A percentile compares a stretch with the other conserved stretches of the same genome.
phyloP scores from a whole-genome alignment of 2,329 filamentous ascomycete genomes.

The Podosphaera fusca region DNA sequence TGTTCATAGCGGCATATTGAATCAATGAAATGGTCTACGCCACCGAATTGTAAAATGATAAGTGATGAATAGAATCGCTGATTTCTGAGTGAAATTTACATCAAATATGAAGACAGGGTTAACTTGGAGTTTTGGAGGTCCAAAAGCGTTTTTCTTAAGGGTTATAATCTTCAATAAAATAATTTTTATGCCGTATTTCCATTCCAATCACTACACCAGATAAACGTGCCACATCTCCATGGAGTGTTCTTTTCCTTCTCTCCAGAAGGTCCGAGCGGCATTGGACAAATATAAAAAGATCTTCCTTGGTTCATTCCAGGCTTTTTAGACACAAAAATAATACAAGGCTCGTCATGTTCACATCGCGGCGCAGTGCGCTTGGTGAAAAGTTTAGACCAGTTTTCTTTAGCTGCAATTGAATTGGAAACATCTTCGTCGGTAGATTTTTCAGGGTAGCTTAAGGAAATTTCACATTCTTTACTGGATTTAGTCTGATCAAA shows the following conservation, averaged over 20 bases:
- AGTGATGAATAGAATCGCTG: too few relatives aligned
- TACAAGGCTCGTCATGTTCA: constrained; percentile 74
- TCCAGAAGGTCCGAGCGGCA: constrained; percentile 65
- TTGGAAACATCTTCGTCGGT: constrained; percentile 16
- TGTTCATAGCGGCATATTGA: too few relatives aligned
- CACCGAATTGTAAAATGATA: too few relatives aligned
- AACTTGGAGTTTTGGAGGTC: too few relatives aligned
- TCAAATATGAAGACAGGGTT: too few relatives aligned
- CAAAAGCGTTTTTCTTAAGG: too few relatives aligned
- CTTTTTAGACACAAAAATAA: constrained; percentile 68
- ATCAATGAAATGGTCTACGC: too few relatives aligned
- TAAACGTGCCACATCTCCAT: constrained; percentile 77
- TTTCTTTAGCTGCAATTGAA: constrained; percentile 50
- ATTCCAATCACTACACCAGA: constrained; percentile 18
- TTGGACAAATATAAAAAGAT: constrained; percentile 39
- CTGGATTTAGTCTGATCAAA: background rate
- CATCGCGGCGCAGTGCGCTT: constrained; percentile 56
- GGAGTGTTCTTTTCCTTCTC: constrained; percentile 64
- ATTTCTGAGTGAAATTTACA: too few relatives aligned
- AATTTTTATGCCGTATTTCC: background rate
- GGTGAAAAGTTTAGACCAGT: constrained; percentile 66
- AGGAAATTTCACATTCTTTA: background rate
- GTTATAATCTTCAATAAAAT: too few relatives aligned
- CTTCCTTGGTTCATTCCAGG: constrained; percentile 60
- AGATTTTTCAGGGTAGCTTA: background rate